A percentile compares a stretch with the other conserved stretches of the same genome.
Conservation (phyloP, 352 stramenopile genomes). For the Phytopythium vexans region DNA sequence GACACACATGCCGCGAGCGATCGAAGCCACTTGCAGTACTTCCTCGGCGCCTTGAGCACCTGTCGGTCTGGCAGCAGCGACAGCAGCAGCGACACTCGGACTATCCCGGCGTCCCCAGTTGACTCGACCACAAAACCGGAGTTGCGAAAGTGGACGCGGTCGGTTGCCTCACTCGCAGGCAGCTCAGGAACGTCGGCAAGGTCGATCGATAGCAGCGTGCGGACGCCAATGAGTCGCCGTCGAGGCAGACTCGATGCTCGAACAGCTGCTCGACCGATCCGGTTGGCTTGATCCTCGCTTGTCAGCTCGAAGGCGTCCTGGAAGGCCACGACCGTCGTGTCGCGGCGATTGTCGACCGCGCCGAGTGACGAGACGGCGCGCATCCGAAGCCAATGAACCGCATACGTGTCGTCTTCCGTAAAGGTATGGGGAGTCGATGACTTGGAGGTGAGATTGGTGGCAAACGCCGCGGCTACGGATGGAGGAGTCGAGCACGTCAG, state of each 20-base stretch:
- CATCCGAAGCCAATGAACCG: slow-evolving; percentile 63
- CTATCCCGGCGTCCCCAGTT: slow-evolving; percentile 24
- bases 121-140: slow-evolving; percentile 64
- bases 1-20: slow-evolving; percentile 25
- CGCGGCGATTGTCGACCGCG: slow-evolving; percentile 34
- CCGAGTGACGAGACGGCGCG: slow-evolving; percentile 31
- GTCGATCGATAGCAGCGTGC: slow-evolving; percentile 35
- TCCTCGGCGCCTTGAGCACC: slow-evolving; percentile 17
- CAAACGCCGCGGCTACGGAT: slow-evolving; percentile 11
- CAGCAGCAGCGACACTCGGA: slow-evolving; percentile 32
- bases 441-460: neutral
- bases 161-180: slow-evolving; percentile 23
- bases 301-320: slow-evolving; percentile 48
- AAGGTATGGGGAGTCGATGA: slow-evolving; percentile 14
- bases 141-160: slow-evolving; percentile 34
- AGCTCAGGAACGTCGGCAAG: slow-evolving; percentile 36
- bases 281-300: neutral
- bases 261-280: neutral
- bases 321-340: slow-evolving; percentile 66
- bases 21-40: slow-evolving; percentile 41
- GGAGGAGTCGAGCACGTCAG: slow-evolving; percentile 49
- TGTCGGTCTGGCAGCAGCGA: slow-evolving; percentile 41
- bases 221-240: slow-evolving; percentile 26
- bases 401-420: slow-evolving; percentile 61
- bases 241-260: neutral